These are phyloP conservation scores for Arthrobotrys musiformis DNA, from an alignment of 2,329 filamentous ascomycete species.

Conservation along the genomic window DNA sequence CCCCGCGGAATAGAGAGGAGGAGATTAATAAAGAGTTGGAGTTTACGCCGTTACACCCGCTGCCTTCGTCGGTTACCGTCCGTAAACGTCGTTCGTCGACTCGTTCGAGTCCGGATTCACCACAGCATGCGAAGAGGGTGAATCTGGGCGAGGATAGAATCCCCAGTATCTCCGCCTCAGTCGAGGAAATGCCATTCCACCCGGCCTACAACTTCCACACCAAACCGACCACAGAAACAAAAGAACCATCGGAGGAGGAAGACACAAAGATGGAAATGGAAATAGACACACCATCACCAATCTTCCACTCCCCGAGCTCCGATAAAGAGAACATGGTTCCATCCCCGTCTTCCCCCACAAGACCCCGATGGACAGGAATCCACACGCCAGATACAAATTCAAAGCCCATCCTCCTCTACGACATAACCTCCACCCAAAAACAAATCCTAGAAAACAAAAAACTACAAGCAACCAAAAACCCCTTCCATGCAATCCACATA, in stretches of 20 bases:
- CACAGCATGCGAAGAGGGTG: not conserved
- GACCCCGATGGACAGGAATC: not conserved
- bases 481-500: no score
- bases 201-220: conserved; percentile 27
- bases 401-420: no score
- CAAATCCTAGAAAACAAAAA: no score
- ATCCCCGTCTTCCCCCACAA: not conserved
- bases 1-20: not conserved
- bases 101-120: no score
- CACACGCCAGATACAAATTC: no score
- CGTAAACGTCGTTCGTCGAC: not conserved
- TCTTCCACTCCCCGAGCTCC: not conserved
- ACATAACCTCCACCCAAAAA: no score
- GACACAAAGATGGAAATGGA: conserved; percentile 9
- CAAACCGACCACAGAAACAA: no score
- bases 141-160: not conserved
- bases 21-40: not conserved
- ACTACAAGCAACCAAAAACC: not conserved
- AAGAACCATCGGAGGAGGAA: not conserved
- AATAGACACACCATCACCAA: not conserved
- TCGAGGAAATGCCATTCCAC: conserved; percentile 14
- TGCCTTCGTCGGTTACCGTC: conserved; percentile 5
- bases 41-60: not conserved
- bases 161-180: conserved; percentile 5
- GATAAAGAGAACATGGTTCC: conserved; percentile 52